Evolutionary conservation across 2,329 filamentous ascomycete species (phyloP), one percentile per base, ranked within the genome.

Genomic region (Penicillium sp.): DNA sequence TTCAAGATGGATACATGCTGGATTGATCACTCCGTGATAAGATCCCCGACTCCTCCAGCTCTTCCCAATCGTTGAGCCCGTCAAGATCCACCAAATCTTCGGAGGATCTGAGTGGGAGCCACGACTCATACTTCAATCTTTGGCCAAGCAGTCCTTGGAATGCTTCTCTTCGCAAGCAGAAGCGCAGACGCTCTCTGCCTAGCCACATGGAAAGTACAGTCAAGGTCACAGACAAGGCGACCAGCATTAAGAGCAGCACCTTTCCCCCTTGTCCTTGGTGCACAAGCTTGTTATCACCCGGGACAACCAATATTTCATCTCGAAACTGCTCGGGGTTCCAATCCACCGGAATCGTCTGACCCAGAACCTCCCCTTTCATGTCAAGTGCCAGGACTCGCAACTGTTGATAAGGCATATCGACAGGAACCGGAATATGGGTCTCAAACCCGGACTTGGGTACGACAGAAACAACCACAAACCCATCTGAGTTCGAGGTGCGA

Each of bases 381-480:
- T 67, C 59, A 1, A 69, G 48, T 3, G 57, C 67, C 18, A 65
- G 49, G 29, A 62, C 59, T 5, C 67, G 65, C 13, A 70, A 45
- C 39, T 49, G 61, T 7, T 32, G 24, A 13, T 56, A 56, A 4
- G 22, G 38, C 0, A 54, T 47, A 21, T 60, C 51, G 0, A 34
- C 8, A 3, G 66, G 63, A n/a, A 71, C 62, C 14, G 55, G 16
- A 16, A 71, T 54, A 7, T 56, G 54, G 6, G 69, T 71, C 34
- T 71, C 69, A 44, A 71, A 71, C 4, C 67, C 65, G 1, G 42
- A 24, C 51, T 66, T 71, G 0, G 63, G 62, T 2, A 62, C 47
- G 4, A 63, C 61, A 8, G 60, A 49, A 29, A 70, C 47, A 39
- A 64, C 58, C 5, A 46, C 48, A 10, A 64, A 65, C 2, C 54